Evolutionary conservation across 23 red algal species (phyloP), one percentile per base, ranked within the genome.

Genomic region (Gracilariopsis chorda): DNA sequence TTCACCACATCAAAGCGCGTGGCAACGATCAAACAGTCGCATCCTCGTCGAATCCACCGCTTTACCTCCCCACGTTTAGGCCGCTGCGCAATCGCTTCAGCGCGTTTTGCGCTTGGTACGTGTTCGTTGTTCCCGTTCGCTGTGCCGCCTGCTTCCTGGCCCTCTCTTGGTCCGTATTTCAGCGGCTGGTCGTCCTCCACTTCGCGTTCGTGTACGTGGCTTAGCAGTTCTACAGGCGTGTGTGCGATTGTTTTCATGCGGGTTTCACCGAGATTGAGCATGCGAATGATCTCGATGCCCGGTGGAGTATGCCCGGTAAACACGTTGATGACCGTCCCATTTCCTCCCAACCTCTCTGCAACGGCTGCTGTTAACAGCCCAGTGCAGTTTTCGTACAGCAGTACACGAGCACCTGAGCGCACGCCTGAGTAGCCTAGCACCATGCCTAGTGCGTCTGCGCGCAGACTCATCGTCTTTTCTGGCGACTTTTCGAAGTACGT

Each of bases 351-450:
- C 1, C 92, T 67, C 70, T 94, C 82, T 24, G 92, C 92, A 2
- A 86, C 81, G 11, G 69, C 68, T 1, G 51, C 80, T 19, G 83
- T 80, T 30, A 94, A 45, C 30, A 94, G 68, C 10, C 92, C 92
- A 7, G 69, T 88, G 28, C 73, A 85, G 55, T 86, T 80, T 57
- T 94, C 92, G n/a, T 87, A 81, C 14, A 94, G 58, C 39, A 94
- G 35, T 0, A 69, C 73, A 39, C 73, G 62, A 28, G 37, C 61
- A 35, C 83, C 92, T 12, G 92, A 76, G 6, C 83, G 78, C 21
- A 94, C 92, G 21, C 83, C 74, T 2, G 92, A 63, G 74, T 88
- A 86, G 7, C 70, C 83, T 10, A 94, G 92, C 3, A 94, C 23
- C 10, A 94, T 85, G 36, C 58, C 81, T 19, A 94, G 58, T 20